Percentiles rank a stretch among this genome's conserved stretches.
phyloP scores from a whole-genome alignment of 768 basidiomycete genomes.

The Macrolepiota albuminosa region DNA sequence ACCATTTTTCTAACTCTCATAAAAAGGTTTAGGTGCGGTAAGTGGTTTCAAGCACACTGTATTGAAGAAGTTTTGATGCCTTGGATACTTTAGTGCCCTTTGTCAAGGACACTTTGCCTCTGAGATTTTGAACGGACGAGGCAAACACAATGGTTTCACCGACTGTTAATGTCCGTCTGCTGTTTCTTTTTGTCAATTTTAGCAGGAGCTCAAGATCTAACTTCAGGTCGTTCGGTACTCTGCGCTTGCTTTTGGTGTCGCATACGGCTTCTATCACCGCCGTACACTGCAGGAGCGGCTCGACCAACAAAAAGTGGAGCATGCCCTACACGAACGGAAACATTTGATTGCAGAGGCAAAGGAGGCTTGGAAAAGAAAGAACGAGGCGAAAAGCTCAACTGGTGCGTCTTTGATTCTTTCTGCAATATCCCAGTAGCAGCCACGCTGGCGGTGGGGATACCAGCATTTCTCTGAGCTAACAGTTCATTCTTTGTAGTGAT shows the following conservation, averaged over 20 bases:
- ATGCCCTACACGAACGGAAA: constrained; percentile 69
- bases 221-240: constrained; percentile 90
- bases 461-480: constrained; percentile 8
- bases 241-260: constrained; percentile 79
- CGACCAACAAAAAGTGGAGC: constrained; percentile 70
- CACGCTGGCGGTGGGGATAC: constrained; percentile 6
- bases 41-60: neutral
- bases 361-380: constrained; percentile 85
- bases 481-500: constrained; percentile 51
- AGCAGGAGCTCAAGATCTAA: neutral
- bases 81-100: neutral
- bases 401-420: constrained; percentile 38
- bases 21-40: constrained; percentile 31
- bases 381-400: constrained; percentile 48
- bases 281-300: constrained; percentile 81
- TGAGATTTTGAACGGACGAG: constrained; percentile 23
- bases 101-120: constrained; percentile 20
- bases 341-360: constrained; percentile 81
- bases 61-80: neutral
- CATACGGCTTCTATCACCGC: constrained; percentile 91
- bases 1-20: constrained; percentile 23
- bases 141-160: constrained; percentile 58
- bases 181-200: neutral
- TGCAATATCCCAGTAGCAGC: neutral
- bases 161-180: constrained; percentile 65